phyloP scores from a whole-genome alignment of 768 basidiomycete species.

The Suillus weaverae region DNA sequence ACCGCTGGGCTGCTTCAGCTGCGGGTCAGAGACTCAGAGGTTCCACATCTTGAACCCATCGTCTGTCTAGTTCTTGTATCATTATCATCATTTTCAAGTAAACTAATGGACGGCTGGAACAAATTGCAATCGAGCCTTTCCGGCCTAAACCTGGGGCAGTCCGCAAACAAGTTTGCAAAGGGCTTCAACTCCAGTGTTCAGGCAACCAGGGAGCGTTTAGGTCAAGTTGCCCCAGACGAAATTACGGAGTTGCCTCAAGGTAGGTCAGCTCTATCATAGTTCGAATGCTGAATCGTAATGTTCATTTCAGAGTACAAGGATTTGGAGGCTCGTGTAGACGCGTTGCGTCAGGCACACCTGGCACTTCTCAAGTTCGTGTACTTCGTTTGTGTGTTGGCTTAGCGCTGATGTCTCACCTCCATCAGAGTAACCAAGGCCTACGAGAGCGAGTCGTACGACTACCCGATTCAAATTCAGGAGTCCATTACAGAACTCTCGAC shows the following conservation, averaged over 20 bases:
- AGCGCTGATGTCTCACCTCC: not conserved
- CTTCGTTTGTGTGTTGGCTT: not conserved
- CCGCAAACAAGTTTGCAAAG: slow-evolving; percentile 74
- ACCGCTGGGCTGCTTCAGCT: slow-evolving; percentile 7
- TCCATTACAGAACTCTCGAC: slow-evolving; percentile 71
- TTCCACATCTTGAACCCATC: not conserved
- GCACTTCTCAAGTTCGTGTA: slow-evolving; percentile 65
- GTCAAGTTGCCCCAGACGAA: slow-evolving; percentile 88
- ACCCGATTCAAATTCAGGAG: slow-evolving; percentile 87
- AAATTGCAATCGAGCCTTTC: slow-evolving; percentile 65
- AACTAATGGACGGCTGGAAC: slow-evolving; percentile 56
- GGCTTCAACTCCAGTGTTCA: slow-evolving; percentile 82
- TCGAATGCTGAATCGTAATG: not conserved
- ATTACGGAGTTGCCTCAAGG: slow-evolving; percentile 94
- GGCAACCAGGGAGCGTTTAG: slow-evolving; percentile 84
- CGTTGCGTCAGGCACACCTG: slow-evolving; percentile 76
- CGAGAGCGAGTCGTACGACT: slow-evolving; percentile 85
- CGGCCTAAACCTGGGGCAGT: slow-evolving; percentile 70
- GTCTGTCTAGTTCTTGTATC: not conserved
- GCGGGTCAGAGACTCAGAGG: slow-evolving; percentile 1
- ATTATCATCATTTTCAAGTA: not conserved
- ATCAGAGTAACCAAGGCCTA: slow-evolving; percentile 84
- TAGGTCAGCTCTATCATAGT: slow-evolving; percentile 26
- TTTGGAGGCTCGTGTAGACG: slow-evolving; percentile 93
- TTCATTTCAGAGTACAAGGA: slow-evolving; percentile 85